These are phyloP conservation scores for Picea mariana DNA, from an alignment of 83 land plant genomes.

Conservation along the genomic window DNA sequence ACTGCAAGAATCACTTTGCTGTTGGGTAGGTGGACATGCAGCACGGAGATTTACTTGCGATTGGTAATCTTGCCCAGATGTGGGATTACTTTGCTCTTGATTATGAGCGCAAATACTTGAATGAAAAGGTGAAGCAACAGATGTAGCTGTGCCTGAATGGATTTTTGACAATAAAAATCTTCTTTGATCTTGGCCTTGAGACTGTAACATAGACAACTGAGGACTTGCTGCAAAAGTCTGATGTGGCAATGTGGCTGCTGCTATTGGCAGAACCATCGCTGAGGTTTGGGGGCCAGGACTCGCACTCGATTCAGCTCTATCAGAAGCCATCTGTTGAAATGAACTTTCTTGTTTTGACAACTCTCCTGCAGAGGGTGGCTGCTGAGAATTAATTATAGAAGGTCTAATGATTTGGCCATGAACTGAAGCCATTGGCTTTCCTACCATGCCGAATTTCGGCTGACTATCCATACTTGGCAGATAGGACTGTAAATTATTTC, in stretches of 20 bases:
- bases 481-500: neutral
- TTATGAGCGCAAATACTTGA: too few relatives aligned
- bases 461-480: constrained; percentile 13
- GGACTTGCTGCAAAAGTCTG: constrained; percentile 3
- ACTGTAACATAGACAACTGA: neutral
- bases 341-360: constrained; percentile 6
- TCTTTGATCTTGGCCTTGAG: constrained; percentile 11
- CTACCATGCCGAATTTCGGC: constrained; percentile 1
- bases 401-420: neutral
- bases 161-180: neutral
- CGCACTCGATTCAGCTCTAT: constrained; percentile 9
- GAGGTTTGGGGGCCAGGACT: neutral
- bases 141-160: too few relatives aligned
- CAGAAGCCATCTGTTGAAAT: constrained; percentile 11
- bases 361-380: constrained; percentile 12
- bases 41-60: neutral
- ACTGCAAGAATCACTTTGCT: constrained; percentile 3
- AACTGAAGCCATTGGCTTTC: neutral
- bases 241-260: neutral
- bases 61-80: constrained; percentile 6
- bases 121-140: too few relatives aligned
- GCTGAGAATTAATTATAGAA: constrained; percentile 9
- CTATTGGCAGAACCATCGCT: neutral
- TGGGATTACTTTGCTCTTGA: neutral
- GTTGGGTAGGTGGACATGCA: neutral